Percentiles rank a stretch among this genome's conserved stretches.
phyloP scores from a whole-genome alignment of 164 flowering plant genomes.

The Umbellularia californica region DNA sequence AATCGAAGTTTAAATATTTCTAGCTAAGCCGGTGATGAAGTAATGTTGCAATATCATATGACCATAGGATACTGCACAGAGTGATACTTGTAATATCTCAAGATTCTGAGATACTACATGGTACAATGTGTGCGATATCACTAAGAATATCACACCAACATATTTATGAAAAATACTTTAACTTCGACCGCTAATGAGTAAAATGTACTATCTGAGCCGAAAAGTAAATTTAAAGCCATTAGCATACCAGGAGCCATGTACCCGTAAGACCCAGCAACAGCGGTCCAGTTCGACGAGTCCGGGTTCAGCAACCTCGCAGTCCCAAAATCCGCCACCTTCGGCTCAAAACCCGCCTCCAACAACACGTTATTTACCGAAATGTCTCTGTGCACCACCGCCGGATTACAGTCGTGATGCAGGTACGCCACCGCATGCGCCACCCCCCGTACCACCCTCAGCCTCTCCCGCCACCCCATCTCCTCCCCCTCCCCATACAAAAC shows the following conservation, averaged over 20 bases:
- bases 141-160: too few relatives aligned
- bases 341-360: conserved; percentile 19
- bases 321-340: conserved; percentile 27
- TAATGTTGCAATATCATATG: too few relatives aligned
- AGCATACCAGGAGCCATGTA: conserved; percentile 15
- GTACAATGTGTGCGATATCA: too few relatives aligned
- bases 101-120: too few relatives aligned
- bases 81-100: too few relatives aligned
- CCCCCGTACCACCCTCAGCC: conserved; percentile 21
- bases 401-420: conserved; percentile 10
- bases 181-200: too few relatives aligned
- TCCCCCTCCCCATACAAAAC: conserved; percentile 10
- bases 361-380: conserved; percentile 20
- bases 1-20: too few relatives aligned
- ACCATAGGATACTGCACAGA: too few relatives aligned
- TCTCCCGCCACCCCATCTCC: conserved; percentile 14
- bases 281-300: conserved; percentile 7
- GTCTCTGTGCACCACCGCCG: conserved; percentile 13
- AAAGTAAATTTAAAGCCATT: too few relatives aligned
- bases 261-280: conserved; percentile 11
- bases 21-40: too few relatives aligned
- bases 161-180: too few relatives aligned
- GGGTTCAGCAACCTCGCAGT: conserved; percentile 18
- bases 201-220: too few relatives aligned
- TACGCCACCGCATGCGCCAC: conserved; percentile 26